A percentile compares a stretch with the other conserved stretches of the same genome.
phyloP scores from a whole-genome alignment of 2,329 filamentous ascomycete species.

The Incumbomyces delicatus region DNA sequence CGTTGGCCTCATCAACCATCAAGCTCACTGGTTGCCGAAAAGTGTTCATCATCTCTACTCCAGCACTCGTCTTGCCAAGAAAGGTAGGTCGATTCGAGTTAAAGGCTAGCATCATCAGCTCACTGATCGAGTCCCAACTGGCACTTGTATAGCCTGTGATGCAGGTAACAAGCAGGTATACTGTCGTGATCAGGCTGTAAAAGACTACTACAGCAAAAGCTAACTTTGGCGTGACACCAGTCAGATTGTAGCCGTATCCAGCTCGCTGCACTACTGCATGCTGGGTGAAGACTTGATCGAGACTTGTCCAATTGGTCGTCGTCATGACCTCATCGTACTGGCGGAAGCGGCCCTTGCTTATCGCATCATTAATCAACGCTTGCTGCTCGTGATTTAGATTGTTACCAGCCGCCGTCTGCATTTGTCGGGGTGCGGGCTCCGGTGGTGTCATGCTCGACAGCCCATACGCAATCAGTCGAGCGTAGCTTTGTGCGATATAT shows the following conservation, averaged over 20 bases:
- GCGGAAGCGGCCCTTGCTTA: too few relatives aligned
- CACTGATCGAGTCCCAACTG: constrained; percentile 10
- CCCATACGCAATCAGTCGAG: too few relatives aligned
- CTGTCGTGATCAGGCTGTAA: not conserved
- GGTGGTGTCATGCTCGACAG: not conserved
- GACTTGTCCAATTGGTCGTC: not conserved
- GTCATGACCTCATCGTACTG: too few relatives aligned
- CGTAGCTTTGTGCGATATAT: too few relatives aligned
- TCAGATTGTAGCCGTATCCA: constrained; percentile 7
- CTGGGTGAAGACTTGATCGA: not conserved
- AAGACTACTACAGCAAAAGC: not conserved
- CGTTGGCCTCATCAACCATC: constrained; percentile 5
- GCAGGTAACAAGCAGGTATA: constrained; percentile 4
- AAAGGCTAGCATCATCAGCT: constrained; percentile 8
- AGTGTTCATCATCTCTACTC: constrained; percentile 7
- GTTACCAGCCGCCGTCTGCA: not conserved
- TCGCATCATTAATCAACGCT: not conserved
- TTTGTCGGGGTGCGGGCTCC: not conserved
- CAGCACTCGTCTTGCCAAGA: constrained; percentile 6
- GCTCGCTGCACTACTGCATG: too few relatives aligned
- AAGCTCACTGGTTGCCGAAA: constrained; percentile 8
- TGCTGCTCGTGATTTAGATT: not conserved
- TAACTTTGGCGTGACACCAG: not conserved
- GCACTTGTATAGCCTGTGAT: not conserved
- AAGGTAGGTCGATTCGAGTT: constrained; percentile 3